Conservation (phyloP, 2,329 filamentous ascomycete genomes). For the Metarhizium robertsii region DNA sequence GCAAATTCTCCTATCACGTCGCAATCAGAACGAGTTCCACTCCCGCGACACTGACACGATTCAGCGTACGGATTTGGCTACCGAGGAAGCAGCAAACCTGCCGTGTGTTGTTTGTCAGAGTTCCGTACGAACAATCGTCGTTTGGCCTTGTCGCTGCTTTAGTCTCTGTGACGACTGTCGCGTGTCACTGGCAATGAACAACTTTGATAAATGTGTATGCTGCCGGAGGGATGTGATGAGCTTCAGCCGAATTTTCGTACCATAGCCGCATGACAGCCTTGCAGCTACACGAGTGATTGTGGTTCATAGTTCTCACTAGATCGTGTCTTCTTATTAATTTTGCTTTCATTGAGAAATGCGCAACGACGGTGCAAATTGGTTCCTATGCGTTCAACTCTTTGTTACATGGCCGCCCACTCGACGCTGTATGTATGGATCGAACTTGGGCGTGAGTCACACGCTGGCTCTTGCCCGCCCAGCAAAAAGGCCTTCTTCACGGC, state of each 20-base stretch:
- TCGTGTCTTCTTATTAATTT: neutral
- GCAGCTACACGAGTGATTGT: neutral
- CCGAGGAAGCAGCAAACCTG: slow-evolving; percentile 61
- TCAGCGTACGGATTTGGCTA: slow-evolving; percentile 28
- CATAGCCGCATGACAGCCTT: slow-evolving; percentile 23
- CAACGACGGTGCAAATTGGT: neutral
- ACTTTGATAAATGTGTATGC: slow-evolving; percentile 93
- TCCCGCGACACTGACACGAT: neutral
- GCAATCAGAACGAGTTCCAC: slow-evolving; percentile 17
- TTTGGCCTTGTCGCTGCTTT: slow-evolving; percentile 94
- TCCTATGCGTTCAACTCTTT: neutral
- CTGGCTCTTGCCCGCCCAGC: slow-evolving; percentile 57
- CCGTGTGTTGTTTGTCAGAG: slow-evolving; percentile 92
- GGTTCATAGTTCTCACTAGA: neutral
- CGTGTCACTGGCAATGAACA: slow-evolving; percentile 89
- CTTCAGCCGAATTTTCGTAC: slow-evolving; percentile 87
- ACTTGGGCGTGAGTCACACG: slow-evolving; percentile 22
- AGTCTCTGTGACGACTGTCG: slow-evolving; percentile 93
- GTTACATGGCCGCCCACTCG: slow-evolving; percentile 89
- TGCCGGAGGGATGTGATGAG: slow-evolving; percentile 82
- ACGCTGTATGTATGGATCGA: slow-evolving; percentile 68
- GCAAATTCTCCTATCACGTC: slow-evolving; percentile 47
- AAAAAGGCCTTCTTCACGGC: slow-evolving; percentile 95
- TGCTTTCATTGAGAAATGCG: neutral
- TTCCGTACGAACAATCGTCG: slow-evolving; percentile 75